Percentiles rank a stretch among this genome's conserved stretches.
Evolutionary conservation across 1,139 yeast species (phyloP).

Genomic region (Blastobotrys aristatus): DNA sequence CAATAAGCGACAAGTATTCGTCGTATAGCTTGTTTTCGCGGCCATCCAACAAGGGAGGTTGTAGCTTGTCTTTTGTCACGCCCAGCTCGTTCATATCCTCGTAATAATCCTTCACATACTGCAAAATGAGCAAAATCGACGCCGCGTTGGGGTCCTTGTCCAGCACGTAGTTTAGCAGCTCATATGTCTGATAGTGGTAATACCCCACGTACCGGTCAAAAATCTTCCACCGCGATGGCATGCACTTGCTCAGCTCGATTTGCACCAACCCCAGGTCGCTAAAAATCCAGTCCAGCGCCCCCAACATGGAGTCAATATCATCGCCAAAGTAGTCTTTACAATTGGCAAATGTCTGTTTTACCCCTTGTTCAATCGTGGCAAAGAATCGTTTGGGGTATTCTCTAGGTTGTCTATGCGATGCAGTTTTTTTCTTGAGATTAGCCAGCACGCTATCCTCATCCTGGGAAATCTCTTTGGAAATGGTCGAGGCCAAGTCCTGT

Average conservation of each 20-base stretch:
- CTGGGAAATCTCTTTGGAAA: constrained; percentile 42
- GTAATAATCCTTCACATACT: constrained; percentile 69
- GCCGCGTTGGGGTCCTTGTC: constrained; percentile 59
- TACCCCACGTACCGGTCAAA: constrained; percentile 56
- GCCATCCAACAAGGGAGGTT: constrained; percentile 48
- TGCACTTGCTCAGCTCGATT: constrained; percentile 49
- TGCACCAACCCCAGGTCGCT: constrained; percentile 68
- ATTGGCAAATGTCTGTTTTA: constrained; percentile 61
- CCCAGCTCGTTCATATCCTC: constrained; percentile 44
- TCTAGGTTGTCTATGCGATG: constrained; percentile 41
- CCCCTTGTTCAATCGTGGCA: constrained; percentile 53
- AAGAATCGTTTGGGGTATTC: constrained; percentile 64
- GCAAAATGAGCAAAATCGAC: constrained; percentile 45
- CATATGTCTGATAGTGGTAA: constrained; percentile 65
- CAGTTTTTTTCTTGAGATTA: constrained; percentile 12
- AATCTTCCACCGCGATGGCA: constrained; percentile 76
- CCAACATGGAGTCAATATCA: constrained; percentile 42
- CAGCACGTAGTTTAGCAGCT: constrained; percentile 56
- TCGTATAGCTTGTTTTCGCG: constrained; percentile 59
- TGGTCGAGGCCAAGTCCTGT: constrained; percentile 61
- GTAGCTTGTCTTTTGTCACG: constrained; percentile 37
- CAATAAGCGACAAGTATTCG: constrained; percentile 67
- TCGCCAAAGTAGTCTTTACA: constrained; percentile 52
- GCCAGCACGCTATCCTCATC: constrained; percentile 11
- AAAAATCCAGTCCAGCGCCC: constrained; percentile 77